These are phyloP conservation scores for Picochlorum sp. DNA, from an alignment of 139 green algal genomes.

Conservation along the genomic window DNA sequence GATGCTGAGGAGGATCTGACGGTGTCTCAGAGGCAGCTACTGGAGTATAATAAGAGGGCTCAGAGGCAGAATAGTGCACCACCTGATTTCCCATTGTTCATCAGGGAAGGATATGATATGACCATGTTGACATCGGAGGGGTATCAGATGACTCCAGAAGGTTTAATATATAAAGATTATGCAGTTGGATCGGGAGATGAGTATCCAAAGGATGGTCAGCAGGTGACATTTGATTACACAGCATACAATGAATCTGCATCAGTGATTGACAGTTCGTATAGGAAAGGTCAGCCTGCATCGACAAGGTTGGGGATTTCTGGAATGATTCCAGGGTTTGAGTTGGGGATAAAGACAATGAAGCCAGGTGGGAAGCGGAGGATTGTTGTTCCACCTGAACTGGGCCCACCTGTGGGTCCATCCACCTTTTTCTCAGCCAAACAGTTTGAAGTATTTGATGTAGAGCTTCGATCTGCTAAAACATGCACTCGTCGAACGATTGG, in stretches of 20 bases:
- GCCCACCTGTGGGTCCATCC: conserved; percentile 86
- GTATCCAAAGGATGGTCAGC: conserved; percentile 68
- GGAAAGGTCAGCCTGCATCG: conserved; percentile 64
- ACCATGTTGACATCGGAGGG: conserved; percentile 35
- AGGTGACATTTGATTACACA: conserved; percentile 93
- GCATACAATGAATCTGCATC: conserved; percentile 89
- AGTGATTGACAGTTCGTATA: conserved; percentile 85
- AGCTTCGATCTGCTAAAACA: conserved; percentile 64
- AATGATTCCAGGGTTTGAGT: conserved; percentile 97
- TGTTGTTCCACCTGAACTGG: conserved; percentile 88
- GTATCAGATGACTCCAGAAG: conserved; percentile 51
- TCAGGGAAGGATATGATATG: conserved; percentile 86
- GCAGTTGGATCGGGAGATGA: conserved; percentile 40
- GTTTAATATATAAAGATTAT: conserved; percentile 82
- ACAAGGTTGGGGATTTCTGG: conserved; percentile 80
- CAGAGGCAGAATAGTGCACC: conserved; percentile 76
- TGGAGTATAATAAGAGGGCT: conserved; percentile 71
- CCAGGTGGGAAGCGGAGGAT: conserved; percentile 76
- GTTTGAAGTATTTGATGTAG: conserved; percentile 97
- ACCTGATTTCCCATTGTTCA: conserved; percentile 72
- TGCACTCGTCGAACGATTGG: conserved; percentile 60
- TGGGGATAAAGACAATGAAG: conserved; percentile 83
- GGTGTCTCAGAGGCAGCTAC: conserved; percentile 25
- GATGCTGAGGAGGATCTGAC: conserved; percentile 9
- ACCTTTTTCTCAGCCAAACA: conserved; percentile 99